Conservation (phyloP, 2,329 filamentous ascomycete genomes). For the Claviceps pazoutovae region DNA sequence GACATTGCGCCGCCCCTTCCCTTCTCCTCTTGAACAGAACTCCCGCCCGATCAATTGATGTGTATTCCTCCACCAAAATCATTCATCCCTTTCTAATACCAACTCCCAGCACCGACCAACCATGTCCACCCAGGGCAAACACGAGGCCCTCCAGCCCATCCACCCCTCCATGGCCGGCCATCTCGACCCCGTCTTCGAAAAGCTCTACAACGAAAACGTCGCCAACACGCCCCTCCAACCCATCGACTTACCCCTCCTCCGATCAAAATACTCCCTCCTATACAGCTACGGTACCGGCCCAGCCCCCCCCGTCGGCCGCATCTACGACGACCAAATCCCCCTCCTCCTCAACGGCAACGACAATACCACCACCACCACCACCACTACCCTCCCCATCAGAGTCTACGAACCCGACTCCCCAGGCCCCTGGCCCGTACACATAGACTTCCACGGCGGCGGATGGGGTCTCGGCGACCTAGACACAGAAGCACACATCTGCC, state of each 20-base stretch:
- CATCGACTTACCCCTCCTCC: conserved; percentile 24
- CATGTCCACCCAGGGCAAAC: conserved; percentile 4
- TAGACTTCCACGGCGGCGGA: conserved; percentile 35
- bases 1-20: too few relatives aligned
- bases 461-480: conserved; percentile 36
- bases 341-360: conserved; percentile 15
- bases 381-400: conserved; percentile 17
- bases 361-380: conserved; percentile 13
- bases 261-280: conserved; percentile 27
- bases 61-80: too few relatives aligned
- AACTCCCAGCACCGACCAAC: too few relatives aligned
- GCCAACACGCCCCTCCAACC: conserved; percentile 25
- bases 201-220: conserved; percentile 32
- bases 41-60: too few relatives aligned
- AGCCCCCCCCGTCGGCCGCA: conserved; percentile 24
- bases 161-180: conserved; percentile 31
- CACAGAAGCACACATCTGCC: conserved; percentile 34
- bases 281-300: conserved; percentile 31
- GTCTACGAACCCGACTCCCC: conserved; percentile 28
- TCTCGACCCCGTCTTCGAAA: conserved; percentile 31
- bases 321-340: conserved; percentile 24
- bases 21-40: too few relatives aligned
- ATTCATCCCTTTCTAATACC: too few relatives aligned
- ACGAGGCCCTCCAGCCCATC: conserved; percentile 34
- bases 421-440: conserved; percentile 31